Conservation (phyloP, 2,329 filamentous ascomycete genomes). For the Xylariaceae sp. region DNA sequence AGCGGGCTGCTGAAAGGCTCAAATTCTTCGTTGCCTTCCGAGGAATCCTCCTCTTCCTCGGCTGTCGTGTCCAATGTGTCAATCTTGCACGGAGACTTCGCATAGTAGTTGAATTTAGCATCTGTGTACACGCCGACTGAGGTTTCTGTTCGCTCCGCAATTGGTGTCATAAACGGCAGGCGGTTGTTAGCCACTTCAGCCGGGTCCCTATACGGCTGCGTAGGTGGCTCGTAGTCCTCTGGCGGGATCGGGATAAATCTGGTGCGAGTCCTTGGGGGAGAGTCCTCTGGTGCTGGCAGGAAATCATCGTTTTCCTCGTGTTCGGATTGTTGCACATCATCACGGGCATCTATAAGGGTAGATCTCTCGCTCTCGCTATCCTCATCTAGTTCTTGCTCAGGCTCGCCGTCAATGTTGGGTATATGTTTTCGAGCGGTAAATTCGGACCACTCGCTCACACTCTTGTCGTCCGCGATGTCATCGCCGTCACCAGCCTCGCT, state of each 20-base stretch:
- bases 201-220: slow-evolving; percentile 75
- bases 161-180: slow-evolving; percentile 97
- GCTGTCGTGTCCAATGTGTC: slow-evolving; percentile 29
- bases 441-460: slow-evolving; percentile 81
- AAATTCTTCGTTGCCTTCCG: slow-evolving; percentile 34
- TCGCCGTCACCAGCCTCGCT: slow-evolving; percentile 40
- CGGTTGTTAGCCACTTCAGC: slow-evolving; percentile 79
- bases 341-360: slow-evolving; percentile 21
- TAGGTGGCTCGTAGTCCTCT: slow-evolving; percentile 79
- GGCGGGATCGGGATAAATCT: slow-evolving; percentile 77
- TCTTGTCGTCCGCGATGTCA: slow-evolving; percentile 55
- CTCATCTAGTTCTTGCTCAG: slow-evolving; percentile 33
- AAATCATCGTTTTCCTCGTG: slow-evolving; percentile 36
- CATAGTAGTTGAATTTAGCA: slow-evolving; percentile 54
- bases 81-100: slow-evolving; percentile 73
- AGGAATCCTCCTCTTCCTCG: slow-evolving; percentile 33
- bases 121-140: slow-evolving; percentile 68
- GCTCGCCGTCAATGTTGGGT: slow-evolving; percentile 42
- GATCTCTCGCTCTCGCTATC: slow-evolving; percentile 34
- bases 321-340: slow-evolving; percentile 19
- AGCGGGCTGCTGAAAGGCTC: slow-evolving; percentile 65
- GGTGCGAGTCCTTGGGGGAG: slow-evolving; percentile 53
- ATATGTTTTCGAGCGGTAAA: slow-evolving; percentile 73
- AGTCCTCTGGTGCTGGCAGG: slow-evolving; percentile 32
- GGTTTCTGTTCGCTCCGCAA: slow-evolving; percentile 90